Conservation (phyloP, 2,329 filamentous ascomycete genomes). For the Colletotrichum sp. region DNA sequence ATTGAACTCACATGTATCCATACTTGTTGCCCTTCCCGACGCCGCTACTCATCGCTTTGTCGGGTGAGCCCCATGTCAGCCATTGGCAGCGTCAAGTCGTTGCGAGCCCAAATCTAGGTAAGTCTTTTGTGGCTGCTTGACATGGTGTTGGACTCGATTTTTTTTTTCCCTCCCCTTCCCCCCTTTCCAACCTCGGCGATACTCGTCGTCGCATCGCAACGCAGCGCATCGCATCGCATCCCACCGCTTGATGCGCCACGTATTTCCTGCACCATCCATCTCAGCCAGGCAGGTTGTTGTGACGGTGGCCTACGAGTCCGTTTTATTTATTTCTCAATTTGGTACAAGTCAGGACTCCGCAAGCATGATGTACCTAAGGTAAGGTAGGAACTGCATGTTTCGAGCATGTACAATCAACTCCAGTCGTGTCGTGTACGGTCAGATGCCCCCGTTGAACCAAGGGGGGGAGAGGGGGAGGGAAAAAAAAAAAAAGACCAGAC, state of each 20-base stretch:
- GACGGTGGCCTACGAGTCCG: not conserved
- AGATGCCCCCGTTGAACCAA: not conserved
- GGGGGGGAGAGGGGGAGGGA: not conserved
- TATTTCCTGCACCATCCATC: not conserved
- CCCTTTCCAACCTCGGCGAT: not conserved
- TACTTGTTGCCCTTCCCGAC: not conserved
- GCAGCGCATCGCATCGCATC: not conserved
- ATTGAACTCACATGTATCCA: not conserved
- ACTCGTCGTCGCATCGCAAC: not conserved
- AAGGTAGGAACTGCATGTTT: not conserved
- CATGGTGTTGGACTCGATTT: not conserved
- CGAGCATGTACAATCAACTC: not conserved
- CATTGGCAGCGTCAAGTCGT: not conserved
- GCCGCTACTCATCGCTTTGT: not conserved
- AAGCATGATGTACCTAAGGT: not conserved
- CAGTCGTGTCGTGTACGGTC: not conserved
- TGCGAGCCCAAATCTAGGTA: not conserved
- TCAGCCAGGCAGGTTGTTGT: not conserved
- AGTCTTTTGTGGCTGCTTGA: not conserved
- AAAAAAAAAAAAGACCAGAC: not conserved
- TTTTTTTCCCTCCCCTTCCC: not conserved
- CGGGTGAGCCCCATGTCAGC: not conserved
- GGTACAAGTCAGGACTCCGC: not conserved
- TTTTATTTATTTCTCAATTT: not conserved
- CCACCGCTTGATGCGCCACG: not conserved